Conservation (phyloP, 2,329 filamentous ascomycete genomes). For the Pseudocercospora fijiensis region DNA sequence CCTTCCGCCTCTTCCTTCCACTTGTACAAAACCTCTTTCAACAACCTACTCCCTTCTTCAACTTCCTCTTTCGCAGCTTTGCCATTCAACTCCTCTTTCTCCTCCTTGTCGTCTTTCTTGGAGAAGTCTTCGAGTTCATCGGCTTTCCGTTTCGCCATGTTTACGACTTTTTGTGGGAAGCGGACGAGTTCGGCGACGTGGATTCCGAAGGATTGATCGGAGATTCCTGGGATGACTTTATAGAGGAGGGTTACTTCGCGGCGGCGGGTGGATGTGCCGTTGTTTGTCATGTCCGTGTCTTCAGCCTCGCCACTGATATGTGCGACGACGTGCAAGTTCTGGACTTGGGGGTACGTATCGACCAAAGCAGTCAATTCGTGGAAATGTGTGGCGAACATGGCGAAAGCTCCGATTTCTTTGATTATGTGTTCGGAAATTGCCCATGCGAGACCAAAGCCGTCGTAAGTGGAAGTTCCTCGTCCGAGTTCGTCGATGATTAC, state of each 20-base stretch:
- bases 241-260: slow-evolving; percentile 93
- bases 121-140: slow-evolving; percentile 97
- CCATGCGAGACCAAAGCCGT: slow-evolving; percentile 98
- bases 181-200: slow-evolving; percentile 95
- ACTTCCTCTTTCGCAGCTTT: slow-evolving; percentile 80
- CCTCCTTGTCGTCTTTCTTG: slow-evolving; percentile 61
- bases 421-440: slow-evolving; percentile 98
- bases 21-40: slow-evolving; percentile 77
- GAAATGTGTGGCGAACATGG: slow-evolving; percentile 96
- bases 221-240: slow-evolving; percentile 92
- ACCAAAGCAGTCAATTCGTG: slow-evolving; percentile 92
- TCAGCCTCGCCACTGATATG: slow-evolving; percentile 67
- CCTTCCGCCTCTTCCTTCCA: slow-evolving; percentile 75
- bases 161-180: slow-evolving; percentile 94
- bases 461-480: slow-evolving; percentile 94
- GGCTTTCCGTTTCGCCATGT: slow-evolving; percentile 98
- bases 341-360: slow-evolving; percentile 81
- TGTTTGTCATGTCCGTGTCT: slow-evolving; percentile 39
- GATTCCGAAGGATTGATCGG: slow-evolving; percentile 96
- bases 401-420: slow-evolving; percentile 89
- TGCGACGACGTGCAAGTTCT: slow-evolving; percentile 92
- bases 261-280: slow-evolving; percentile 49
- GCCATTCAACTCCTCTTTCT: slow-evolving; percentile 50
- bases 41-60: slow-evolving; percentile 77
- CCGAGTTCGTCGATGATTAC: slow-evolving; percentile 99